Conservation (phyloP, 2,329 filamentous ascomycete species). For the Nigrograna mackinnonii region DNA sequence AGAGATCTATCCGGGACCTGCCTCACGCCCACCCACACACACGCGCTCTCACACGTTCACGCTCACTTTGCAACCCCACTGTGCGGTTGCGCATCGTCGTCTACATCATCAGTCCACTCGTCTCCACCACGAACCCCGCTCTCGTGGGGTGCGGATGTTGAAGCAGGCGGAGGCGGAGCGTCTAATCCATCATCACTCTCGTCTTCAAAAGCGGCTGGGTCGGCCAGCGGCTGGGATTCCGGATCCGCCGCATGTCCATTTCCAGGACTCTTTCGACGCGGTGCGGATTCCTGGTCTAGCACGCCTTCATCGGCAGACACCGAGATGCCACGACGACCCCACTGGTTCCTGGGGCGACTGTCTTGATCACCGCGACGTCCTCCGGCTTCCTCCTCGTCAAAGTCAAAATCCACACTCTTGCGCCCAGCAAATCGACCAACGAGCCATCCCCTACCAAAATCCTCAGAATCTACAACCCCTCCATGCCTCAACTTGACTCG, state of each 20-base stretch:
- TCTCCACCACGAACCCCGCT: constrained; percentile 38
- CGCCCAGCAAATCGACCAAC: constrained; percentile 76
- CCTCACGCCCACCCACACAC: no score
- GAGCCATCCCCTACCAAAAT: constrained; percentile 83
- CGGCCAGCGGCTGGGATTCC: constrained; percentile 44
- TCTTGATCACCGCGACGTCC: constrained; percentile 42
- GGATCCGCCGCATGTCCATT: constrained; percentile 23
- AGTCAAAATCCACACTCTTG: constrained; percentile 52
- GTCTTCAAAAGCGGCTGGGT: constrained; percentile 52
- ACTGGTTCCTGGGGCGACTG: constrained; percentile 37
- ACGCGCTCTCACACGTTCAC: no score
- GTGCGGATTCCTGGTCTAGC: constrained; percentile 34
- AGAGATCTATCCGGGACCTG: no score
- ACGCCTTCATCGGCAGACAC: constrained; percentile 62
- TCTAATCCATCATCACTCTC: constrained; percentile 45
- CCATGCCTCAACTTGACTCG: constrained; percentile 90
- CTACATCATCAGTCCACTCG: constrained; percentile 43
- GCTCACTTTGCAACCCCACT: constrained; percentile 20
- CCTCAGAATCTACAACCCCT: constrained; percentile 86
- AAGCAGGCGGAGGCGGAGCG: constrained; percentile 31
- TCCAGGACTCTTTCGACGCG: constrained; percentile 18
- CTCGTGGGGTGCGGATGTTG: constrained; percentile 20
- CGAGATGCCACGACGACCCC: constrained; percentile 62
- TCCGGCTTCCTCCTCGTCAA: constrained; percentile 65
- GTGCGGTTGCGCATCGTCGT: constrained; percentile 37